A percentile compares a stretch with the other conserved stretches of the same genome.
Evolutionary conservation across 2,329 filamentous ascomycete species (phyloP).

Genomic region (Sclerotinia trifoliorum): DNA sequence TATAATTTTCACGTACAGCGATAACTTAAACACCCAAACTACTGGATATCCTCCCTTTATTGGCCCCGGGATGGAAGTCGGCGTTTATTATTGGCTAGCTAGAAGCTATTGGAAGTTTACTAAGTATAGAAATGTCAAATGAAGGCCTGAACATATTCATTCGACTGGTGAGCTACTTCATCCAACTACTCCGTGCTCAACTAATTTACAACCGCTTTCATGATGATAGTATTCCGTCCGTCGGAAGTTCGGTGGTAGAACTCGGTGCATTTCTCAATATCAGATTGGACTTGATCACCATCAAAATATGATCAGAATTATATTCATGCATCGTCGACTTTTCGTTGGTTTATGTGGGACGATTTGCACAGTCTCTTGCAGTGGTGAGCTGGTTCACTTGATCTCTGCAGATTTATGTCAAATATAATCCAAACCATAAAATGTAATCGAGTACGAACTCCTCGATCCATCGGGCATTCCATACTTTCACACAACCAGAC

Average conservation of each 20-base stretch:
- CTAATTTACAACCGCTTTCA: neutral
- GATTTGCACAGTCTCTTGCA: constrained; percentile 2
- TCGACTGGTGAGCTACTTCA: neutral
- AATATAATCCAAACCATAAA: no score
- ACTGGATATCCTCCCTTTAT: neutral
- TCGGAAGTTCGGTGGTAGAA: neutral
- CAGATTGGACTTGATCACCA: neutral
- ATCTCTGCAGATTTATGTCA: neutral
- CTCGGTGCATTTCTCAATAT: neutral
- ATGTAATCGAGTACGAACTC: no score
- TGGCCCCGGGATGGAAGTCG: neutral
- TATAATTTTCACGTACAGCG: no score
- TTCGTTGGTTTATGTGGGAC: neutral
- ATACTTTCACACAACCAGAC: no score
- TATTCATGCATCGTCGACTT: neutral
- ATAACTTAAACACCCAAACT: no score
- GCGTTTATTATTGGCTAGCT: neutral
- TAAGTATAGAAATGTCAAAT: neutral
- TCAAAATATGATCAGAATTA: constrained; percentile 5
- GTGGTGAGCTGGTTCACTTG: neutral
- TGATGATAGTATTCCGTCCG: no score
- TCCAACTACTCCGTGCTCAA: no score
- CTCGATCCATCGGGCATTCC: no score
- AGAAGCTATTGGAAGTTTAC: neutral
- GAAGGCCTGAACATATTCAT: neutral